phyloP scores from a whole-genome alignment of 495 filamentous ascomycete species.

The Niebla homalea region DNA sequence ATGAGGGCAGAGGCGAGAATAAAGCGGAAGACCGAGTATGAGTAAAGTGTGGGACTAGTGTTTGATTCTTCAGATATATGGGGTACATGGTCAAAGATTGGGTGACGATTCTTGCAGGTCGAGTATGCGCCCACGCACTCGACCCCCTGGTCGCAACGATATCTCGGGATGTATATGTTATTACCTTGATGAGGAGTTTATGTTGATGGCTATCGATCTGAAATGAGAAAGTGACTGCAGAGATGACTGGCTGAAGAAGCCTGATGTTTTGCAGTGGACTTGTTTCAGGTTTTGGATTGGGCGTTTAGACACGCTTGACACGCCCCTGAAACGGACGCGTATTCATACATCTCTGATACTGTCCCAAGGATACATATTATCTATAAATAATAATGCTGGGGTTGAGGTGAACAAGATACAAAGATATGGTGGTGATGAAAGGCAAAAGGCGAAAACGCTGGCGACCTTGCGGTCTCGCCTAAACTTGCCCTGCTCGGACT shows the following conservation, averaged over 20 bases:
- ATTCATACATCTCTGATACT: too few relatives aligned
- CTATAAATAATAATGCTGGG: too few relatives aligned
- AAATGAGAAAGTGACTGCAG: background rate
- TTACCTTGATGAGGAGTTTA: too few relatives aligned
- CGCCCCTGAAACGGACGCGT: background rate
- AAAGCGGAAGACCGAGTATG: background rate
- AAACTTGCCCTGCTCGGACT: background rate
- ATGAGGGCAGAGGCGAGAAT: background rate
- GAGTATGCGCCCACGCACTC: background rate
- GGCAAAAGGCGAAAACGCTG: too few relatives aligned
- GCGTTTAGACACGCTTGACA: background rate
- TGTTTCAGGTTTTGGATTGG: constrained; percentile 1
- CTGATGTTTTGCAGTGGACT: background rate
- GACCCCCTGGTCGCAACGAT: background rate
- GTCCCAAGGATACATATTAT: too few relatives aligned
- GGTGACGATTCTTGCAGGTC: too few relatives aligned
- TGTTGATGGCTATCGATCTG: background rate
- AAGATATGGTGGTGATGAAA: too few relatives aligned
- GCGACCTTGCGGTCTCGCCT: background rate
- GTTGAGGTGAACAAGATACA: too few relatives aligned
- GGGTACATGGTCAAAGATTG: too few relatives aligned
- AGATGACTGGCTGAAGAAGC: background rate
- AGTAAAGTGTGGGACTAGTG: too few relatives aligned
- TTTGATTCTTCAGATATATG: too few relatives aligned
- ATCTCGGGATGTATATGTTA: too few relatives aligned